Evolutionary conservation across 371 early-diverging fungal species (phyloP), one percentile per base, ranked within the genome.

Genomic region (Lichtheimia corymbifera): DNA sequence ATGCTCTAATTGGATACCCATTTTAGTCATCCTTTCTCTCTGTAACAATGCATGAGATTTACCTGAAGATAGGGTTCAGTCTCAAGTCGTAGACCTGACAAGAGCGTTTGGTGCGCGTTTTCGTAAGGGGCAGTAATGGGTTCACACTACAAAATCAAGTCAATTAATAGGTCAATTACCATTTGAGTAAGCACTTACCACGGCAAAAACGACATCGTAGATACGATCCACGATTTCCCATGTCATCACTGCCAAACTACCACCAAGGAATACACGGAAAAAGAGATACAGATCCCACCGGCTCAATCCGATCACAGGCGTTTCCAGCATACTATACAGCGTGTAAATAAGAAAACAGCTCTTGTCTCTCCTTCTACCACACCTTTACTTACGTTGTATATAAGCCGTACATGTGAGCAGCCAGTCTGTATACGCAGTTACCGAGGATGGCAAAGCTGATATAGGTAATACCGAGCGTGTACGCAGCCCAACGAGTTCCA

Each of bases 161-260:
- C 28, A 53, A 41, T 22, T 15, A n/a, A 47, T 44, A 54, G 2
- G 13, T 44, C 40, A 45, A 51, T 1, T 1, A 27, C 5, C 35
- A 35, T 35, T 9, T 9, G 11, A 9, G 35, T 35, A 35, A 18
- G 22, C 9, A 55, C 25, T 25, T 68, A 71, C 76, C 67, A 57
- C 61, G 6, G 62, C 61, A 45, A 72, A 68, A 61, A 62, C 66
- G 6, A 67, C 70, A 50, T 85, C 79, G 40, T 73, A 80, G 5
- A 83, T 44, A 18, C 76, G 69, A 57, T 86, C 77, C 14, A 73
- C 55, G 17, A 77, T 63, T 47, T 83, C 80, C 65, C 73, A 76
- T 12, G 68, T 58, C 14, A 62, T 58, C 2, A 64, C 58, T 4
- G 75, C 64, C 14, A 79, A 20, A 27, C 57, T 56, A 17, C 83